These are phyloP conservation scores for Ophiostoma perfectum DNA, from an alignment of 2,329 filamentous ascomycete species.

Conservation along the genomic window DNA sequence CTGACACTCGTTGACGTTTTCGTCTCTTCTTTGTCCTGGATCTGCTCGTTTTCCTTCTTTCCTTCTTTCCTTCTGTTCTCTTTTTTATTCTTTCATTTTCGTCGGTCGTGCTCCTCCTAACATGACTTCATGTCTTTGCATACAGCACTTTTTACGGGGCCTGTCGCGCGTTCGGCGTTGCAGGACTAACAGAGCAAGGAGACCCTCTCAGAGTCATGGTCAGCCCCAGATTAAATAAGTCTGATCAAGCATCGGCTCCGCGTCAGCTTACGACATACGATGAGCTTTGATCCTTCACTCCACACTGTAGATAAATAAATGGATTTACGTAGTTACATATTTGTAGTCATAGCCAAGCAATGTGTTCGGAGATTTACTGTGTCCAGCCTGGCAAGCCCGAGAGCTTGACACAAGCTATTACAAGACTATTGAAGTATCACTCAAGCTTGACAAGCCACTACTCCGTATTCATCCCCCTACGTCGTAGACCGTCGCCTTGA, in stretches of 20 bases:
- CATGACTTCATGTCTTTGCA: conserved; percentile 14
- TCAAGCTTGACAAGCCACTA: no score
- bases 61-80: neutral
- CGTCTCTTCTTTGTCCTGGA: neutral
- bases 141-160: neutral
- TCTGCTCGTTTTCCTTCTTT: neutral
- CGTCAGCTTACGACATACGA: neutral
- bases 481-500: no score
- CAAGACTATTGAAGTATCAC: no score
- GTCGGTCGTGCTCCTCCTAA: neutral
- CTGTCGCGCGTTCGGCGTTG: neutral
- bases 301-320: neutral
- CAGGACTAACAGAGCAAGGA: neutral
- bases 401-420: no score
- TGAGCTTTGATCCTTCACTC: neutral
- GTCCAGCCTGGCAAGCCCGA: no score
- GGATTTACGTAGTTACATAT: no score
- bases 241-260: conserved; percentile 7
- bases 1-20: neutral
- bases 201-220: neutral
- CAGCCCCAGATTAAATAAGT: neutral
- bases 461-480: no score
- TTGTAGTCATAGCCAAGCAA: no score
- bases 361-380: no score
- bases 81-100: neutral